Evolutionary conservation across 345 rosid genomes (phyloP), one percentile per base, ranked within the genome.

Genomic region (Noccaea bulbosa): DNA sequence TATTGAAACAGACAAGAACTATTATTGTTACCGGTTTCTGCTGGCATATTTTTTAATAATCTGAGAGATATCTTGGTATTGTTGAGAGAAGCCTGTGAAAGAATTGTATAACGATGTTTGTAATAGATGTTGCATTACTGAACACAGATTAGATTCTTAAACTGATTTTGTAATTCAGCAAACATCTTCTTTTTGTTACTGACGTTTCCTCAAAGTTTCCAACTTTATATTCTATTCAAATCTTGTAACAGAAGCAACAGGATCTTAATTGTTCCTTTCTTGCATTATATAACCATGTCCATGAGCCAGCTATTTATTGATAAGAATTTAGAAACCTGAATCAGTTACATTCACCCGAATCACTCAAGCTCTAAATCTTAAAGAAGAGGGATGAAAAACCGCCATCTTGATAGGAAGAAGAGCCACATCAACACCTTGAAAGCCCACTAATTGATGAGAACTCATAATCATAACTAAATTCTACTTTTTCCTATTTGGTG

Each of bases 141-240:
- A 54, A 5, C 11, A 37, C 11, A 24, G 0, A 15, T 54, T 44
- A 62, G 48, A 72, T 72, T 63, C 45, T 44, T 62, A 41, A 44
- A 33, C 7, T 62, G 39, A 50, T 34, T n/a, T 45, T 6, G 34
- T 11, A 27, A 64, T 27, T 24, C 39, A 62, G 12, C 14, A 12
- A 62, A 44, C 11, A 53, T 17, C n/a, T 45, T 35, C 7, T 5
- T 41, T 59, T 60, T 16, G 60, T 71, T 50, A 15, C 35, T 65
- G 65, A 0, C 66, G 24, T 65, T 48, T 65, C 22, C 30, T 65
- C 67, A 30, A 73, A 73, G 71, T 57, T 39, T 54, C 24, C 55
- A 6, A 17, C 48, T 40, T 41, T 57, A 55, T 7, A 58, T 73
- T 65, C 54, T 11, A 9, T 40, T 48, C 54, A 39, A 33, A 33